phyloP scores from a whole-genome alignment of 2,329 filamentous ascomycete genomes.

The Colletotrichum cuscutae region DNA sequence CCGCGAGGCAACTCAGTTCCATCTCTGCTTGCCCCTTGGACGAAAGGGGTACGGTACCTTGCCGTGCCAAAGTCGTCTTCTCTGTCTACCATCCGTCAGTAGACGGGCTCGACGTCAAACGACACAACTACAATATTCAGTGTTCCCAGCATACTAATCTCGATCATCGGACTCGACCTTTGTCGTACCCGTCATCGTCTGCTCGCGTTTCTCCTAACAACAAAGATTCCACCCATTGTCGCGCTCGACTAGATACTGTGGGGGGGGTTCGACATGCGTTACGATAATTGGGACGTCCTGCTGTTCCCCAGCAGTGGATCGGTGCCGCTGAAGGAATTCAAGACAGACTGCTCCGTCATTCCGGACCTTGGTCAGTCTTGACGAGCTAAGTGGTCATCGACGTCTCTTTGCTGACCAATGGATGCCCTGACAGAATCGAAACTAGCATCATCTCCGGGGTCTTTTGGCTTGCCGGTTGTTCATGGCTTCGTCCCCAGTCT shows the following conservation, averaged over 20 bases:
- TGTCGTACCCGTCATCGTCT: neutral
- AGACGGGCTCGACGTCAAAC: neutral
- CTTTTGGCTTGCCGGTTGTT: slow-evolving; percentile 68
- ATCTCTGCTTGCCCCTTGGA: too few relatives aligned
- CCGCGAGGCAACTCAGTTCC: neutral
- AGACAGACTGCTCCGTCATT: slow-evolving; percentile 79
- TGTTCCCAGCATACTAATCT: neutral
- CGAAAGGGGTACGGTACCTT: neutral
- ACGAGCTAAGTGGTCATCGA: neutral
- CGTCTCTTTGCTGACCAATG: neutral
- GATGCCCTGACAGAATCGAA: slow-evolving; percentile 58
- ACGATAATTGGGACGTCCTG: slow-evolving; percentile 87
- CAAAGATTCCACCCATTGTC: neutral
- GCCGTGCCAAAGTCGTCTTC: neutral
- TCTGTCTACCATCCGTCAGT: neutral
- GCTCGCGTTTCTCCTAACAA: neutral
- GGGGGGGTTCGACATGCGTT: slow-evolving; percentile 72
- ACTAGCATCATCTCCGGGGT: slow-evolving; percentile 55
- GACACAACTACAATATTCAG: neutral
- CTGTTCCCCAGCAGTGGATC: slow-evolving; percentile 77
- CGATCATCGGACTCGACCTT: neutral
- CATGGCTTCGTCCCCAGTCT: slow-evolving; percentile 79
- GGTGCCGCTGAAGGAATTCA: slow-evolving; percentile 84
- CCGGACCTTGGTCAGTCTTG: slow-evolving; percentile 54
- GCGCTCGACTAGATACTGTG: neutral